Conservation (phyloP, 345 rosid species). For the Crucihimalaya himalaica region DNA sequence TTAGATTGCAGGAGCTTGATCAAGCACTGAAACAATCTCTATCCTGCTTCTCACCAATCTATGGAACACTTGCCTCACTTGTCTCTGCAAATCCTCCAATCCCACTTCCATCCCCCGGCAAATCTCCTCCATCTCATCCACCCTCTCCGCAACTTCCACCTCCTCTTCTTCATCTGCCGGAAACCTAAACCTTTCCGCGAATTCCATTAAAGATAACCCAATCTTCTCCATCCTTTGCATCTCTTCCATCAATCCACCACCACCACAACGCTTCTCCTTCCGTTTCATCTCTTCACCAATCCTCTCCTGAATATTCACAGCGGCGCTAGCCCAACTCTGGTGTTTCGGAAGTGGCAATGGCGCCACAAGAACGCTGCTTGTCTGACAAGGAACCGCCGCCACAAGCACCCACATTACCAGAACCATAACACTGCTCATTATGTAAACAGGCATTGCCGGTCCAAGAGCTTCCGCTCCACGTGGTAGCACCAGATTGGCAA, state of each 20-base stretch:
- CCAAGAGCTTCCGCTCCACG: conserved; percentile 68
- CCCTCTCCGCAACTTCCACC: conserved; percentile 47
- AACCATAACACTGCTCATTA: conserved; percentile 62
- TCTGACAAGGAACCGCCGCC: conserved; percentile 87
- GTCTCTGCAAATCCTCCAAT: conserved; percentile 74
- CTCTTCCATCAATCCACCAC: conserved; percentile 75
- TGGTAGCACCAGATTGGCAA: conserved; percentile 55
- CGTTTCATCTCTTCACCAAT: conserved; percentile 88
- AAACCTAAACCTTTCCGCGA: conserved; percentile 62
- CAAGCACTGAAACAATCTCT: conserved; percentile 65
- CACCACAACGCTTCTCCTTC: conserved; percentile 74
- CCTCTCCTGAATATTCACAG: conserved; percentile 69
- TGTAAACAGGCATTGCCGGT: conserved; percentile 56
- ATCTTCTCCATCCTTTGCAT: conserved; percentile 78
- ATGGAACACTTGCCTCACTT: conserved; percentile 85
- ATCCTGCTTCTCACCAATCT: conserved; percentile 79
- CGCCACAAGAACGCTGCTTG: conserved; percentile 59
- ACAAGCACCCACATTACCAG: conserved; percentile 79
- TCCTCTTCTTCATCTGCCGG: conserved; percentile 61
- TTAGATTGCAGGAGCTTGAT: conserved; percentile 39
- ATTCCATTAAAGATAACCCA: conserved; percentile 60
- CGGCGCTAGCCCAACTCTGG: conserved; percentile 67
- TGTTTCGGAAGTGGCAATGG: conserved; percentile 80
- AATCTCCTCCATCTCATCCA: conserved; percentile 67
- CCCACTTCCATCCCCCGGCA: conserved; percentile 80